Conservation (phyloP, 78 protist species). For the Chrysochromulina tobinii region DNA sequence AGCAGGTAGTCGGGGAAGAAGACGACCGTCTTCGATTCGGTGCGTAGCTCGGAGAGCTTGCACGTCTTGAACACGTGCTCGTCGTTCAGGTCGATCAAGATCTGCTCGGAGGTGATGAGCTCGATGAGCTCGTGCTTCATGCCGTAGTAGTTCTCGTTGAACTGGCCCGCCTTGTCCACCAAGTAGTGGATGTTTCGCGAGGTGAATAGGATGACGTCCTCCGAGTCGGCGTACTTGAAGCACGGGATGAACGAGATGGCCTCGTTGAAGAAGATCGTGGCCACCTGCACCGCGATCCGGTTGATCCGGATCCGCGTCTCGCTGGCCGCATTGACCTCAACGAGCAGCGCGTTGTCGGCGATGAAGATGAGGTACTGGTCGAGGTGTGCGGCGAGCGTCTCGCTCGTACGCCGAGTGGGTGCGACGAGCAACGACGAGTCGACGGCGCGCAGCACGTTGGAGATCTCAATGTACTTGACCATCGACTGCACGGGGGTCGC, state of each 20-base stretch:
- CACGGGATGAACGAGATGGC: conserved; percentile 25
- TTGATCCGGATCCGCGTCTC: background rate
- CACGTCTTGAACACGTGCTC: conserved; percentile 13
- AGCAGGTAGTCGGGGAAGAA: background rate
- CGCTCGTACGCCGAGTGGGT: too few species aligned
- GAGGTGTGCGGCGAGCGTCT: background rate
- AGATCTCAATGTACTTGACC: conserved; percentile 21
- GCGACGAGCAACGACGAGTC: background rate
- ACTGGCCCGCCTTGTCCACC: conserved; percentile 7
- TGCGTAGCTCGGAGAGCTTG: conserved; percentile 16
- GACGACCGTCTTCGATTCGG: conserved; percentile 27
- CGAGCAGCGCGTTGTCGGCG: conserved; percentile 13
- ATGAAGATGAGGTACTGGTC: conserved; percentile 16
- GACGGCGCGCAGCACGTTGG: background rate
- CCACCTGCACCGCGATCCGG: background rate
- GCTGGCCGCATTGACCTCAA: background rate
- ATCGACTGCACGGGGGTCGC: background rate
- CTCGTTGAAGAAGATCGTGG: conserved; percentile 16
- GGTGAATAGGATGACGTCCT: conserved; percentile 28
- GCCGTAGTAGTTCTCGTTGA: conserved; percentile 3
- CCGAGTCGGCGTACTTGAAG: conserved; percentile 17
- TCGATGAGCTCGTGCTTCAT: conserved; percentile 33
- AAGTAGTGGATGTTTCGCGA: conserved; percentile 1
- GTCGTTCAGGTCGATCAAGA: conserved; percentile 14
- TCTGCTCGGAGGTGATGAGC: background rate